Evolutionary conservation across 208 protist species (phyloP), one percentile per base, ranked within the genome.

Genomic region (Leishmania amazonensis): DNA sequence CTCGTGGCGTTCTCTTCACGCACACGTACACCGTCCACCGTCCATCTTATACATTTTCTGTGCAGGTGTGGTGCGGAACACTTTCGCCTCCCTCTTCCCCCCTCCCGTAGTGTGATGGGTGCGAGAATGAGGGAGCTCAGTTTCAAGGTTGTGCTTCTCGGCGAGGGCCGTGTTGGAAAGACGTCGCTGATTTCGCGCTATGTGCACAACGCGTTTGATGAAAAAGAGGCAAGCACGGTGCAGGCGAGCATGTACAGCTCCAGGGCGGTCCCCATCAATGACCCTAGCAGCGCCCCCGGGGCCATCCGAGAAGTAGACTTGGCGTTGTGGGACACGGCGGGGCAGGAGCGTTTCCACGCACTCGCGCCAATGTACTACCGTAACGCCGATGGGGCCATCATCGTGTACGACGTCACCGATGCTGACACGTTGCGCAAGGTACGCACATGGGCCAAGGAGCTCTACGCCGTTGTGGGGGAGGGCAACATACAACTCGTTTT

Each of bases 341-440:
- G 99, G 21, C 99, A 99, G 93, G 99, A 99, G 92, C 96, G 99
- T n/a, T 97, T 95, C 78, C 92, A 96, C 79, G 92, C 94, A 24
- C 85, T 98, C 45, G 91, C 87, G 17, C 94, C 94, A 8, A 96
- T 98, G 79, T 98, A 97, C 82, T 97, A 97, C 84, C 91, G 93
- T 70, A 91, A 95, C 79, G 90, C 92, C 0, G 81, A 94, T 54
- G 94, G 92, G 21, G 98, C 98, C 35, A 78, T 99, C 40, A 89
- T 99, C 0, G 98, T 99, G 21, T 99, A 99, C 83, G 98, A 99
- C 84, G 91, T 99, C 65, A 99, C 96, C 60, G 98, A 99, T 82
- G 89, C 88, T 31, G 93, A 98, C 80, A 97, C 96, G 13, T 97
- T 99, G 70, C 85, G 90, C 8, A 97, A 94, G 82, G 97, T 98